phyloP scores from a whole-genome alignment of 495 filamentous ascomycete species.

The Endocarpon pusillum region DNA sequence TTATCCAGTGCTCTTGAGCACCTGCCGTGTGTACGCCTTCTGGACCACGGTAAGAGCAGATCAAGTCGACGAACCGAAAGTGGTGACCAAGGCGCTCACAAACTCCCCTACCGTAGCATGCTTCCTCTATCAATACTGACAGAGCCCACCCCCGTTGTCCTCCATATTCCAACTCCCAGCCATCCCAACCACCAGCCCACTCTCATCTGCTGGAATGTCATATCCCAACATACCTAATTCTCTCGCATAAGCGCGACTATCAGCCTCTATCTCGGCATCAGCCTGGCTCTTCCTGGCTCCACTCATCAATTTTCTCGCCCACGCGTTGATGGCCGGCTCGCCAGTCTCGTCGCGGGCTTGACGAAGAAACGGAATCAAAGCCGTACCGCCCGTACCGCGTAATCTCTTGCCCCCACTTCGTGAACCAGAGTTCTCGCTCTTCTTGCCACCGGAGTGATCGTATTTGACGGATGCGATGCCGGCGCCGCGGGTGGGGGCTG shows the following conservation, averaged over 20 bases:
- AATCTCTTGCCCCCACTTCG: slow-evolving; percentile 42
- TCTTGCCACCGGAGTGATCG: slow-evolving; percentile 4
- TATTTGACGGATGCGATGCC: too few species aligned
- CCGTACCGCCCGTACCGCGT: slow-evolving; percentile 81
- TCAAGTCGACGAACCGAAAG: too few species aligned
- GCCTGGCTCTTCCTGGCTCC: slow-evolving; percentile 25
- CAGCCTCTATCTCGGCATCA: slow-evolving; percentile 11
- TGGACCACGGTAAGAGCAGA: too few species aligned
- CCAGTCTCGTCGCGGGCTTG: slow-evolving; percentile 92
- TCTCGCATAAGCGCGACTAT: neutral
- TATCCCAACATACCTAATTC: slow-evolving; percentile 53
- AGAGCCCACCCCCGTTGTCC: slow-evolving; percentile 63
- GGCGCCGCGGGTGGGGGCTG: too few species aligned
- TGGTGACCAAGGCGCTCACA: too few species aligned
- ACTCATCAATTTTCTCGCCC: slow-evolving; percentile 60
- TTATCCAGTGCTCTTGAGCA: too few species aligned
- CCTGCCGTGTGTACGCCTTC: too few species aligned
- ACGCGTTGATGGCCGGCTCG: slow-evolving; percentile 73
- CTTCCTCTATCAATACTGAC: slow-evolving; percentile 46
- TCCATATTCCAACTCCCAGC: slow-evolving; percentile 76
- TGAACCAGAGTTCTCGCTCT: slow-evolving; percentile 51
- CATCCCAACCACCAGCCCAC: slow-evolving; percentile 56
- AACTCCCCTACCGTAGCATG: too few species aligned
- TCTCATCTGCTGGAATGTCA: slow-evolving; percentile 35
- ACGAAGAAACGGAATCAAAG: slow-evolving; percentile 83